phyloP scores from a whole-genome alignment of 2,329 filamentous ascomycete species.

The Drechslera avenae region DNA sequence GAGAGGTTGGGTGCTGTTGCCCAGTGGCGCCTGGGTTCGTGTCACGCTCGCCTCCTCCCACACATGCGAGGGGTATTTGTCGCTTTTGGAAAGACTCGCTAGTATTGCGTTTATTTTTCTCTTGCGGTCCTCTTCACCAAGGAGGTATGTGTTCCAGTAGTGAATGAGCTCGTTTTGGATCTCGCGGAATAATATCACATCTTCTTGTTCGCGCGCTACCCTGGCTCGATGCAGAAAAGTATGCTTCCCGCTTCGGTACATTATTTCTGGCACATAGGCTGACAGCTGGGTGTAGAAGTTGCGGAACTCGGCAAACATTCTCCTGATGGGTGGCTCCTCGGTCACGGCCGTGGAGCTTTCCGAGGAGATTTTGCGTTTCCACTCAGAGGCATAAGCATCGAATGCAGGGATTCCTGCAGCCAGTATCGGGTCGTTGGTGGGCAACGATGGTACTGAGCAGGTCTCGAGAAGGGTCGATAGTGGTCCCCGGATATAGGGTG shows the following conservation, averaged over 20 bases:
- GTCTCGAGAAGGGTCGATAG: conserved; percentile 12
- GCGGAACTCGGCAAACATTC: conserved; percentile 44
- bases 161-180: conserved; percentile 37
- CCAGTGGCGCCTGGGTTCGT: background rate
- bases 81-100: conserved; percentile 28
- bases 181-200: conserved; percentile 34
- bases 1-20: conserved; percentile 4
- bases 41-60: conserved; percentile 6
- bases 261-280: conserved; percentile 21
- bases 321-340: conserved; percentile 30
- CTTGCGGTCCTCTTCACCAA: conserved; percentile 30
- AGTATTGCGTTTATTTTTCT: conserved; percentile 26
- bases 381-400: conserved; percentile 28
- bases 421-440: conserved; percentile 20
- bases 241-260: conserved; percentile 14
- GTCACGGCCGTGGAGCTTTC: conserved; percentile 11
- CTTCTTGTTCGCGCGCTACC: conserved; percentile 42
- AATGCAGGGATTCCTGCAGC: conserved; percentile 24
- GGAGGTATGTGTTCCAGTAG: conserved; percentile 37
- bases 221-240: conserved; percentile 42
- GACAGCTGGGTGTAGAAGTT: conserved; percentile 36
- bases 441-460: conserved; percentile 35
- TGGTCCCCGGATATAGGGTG: background rate
- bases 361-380: conserved; percentile 25
- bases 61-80: conserved; percentile 32